These are phyloP conservation scores for Pestalotiopsis sp. DNA, from an alignment of 2,329 filamentous ascomycete genomes.

Conservation along the genomic window DNA sequence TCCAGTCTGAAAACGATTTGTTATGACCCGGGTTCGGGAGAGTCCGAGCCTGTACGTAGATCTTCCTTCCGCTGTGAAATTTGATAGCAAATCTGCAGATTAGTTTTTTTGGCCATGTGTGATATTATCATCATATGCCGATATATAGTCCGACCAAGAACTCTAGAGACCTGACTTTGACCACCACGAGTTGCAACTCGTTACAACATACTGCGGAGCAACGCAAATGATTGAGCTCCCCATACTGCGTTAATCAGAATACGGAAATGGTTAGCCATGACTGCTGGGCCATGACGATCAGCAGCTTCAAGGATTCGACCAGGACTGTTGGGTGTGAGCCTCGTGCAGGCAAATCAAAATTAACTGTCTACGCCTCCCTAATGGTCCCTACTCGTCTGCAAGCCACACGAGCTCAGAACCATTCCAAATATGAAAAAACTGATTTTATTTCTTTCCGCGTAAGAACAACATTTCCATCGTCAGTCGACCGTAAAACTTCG, in stretches of 20 bases:
- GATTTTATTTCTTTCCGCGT: conserved; percentile 38
- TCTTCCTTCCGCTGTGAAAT: too few relatives aligned
- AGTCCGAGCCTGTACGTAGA: too few relatives aligned
- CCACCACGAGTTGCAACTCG: too few relatives aligned
- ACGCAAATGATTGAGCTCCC: too few relatives aligned
- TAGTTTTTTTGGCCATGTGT: too few relatives aligned
- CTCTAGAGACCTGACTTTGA: too few relatives aligned
- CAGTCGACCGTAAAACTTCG: conserved; percentile 24
- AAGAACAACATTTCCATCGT: conserved; percentile 32
- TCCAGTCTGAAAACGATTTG: too few relatives aligned
- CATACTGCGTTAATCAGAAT: background rate
- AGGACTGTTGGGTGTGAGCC: conserved; percentile 24
- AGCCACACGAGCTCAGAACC: conserved; percentile 22
- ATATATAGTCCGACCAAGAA: too few relatives aligned
- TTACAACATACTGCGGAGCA: too few relatives aligned
- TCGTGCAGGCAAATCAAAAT: conserved; percentile 29
- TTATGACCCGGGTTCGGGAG: too few relatives aligned
- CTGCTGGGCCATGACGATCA: background rate
- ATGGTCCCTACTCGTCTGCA: conserved; percentile 23
- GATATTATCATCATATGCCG: too few relatives aligned
- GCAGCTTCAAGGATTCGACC: conserved; percentile 18
- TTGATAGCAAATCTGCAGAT: too few relatives aligned
- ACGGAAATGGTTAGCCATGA: background rate
- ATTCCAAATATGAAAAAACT: conserved; percentile 36
- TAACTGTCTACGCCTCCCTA: conserved; percentile 33